Evolutionary conservation across 2,329 filamentous ascomycete species (phyloP), one percentile per base, ranked within the genome.

Genomic region (Alternaria arborescens): DNA sequence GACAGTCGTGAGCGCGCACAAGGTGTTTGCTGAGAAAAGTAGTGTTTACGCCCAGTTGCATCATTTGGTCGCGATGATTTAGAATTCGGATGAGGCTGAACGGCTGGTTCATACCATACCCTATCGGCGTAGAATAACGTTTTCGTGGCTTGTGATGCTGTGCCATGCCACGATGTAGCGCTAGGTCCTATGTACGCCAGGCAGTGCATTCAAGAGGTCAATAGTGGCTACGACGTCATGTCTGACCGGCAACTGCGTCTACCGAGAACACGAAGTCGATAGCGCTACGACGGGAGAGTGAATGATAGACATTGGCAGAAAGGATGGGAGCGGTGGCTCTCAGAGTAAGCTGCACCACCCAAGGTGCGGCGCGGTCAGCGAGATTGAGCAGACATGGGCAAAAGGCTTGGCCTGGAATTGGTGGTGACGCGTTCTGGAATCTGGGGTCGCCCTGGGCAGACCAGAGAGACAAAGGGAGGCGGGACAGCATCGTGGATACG

Each of bases 331-430:
- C 54, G 62, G 62, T 62, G 60, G 60, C 57, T 52, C 54, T 24
- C 43, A 32, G 51, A 40, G 55, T 57, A 60, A 58, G 59, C 60
- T n/a, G 38, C 14, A 43, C 32, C n/a, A 18, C 38, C 22, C 51
- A 53, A 38, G 40, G 48, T 60, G 60, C 58, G 55, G 65, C 62
- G 36, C 58, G 48, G 64, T 64, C 53, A 60, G 60, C 53, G 36
- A 44, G 41, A 52, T 47, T 51, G 55, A 51, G 46, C 7, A 51
- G 30, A 52, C 32, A 53, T 51, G 44, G 52, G 48, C 46, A 34
- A 38, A 55, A 50, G 51, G n/a, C 58, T 58, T 55, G 64, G 59
- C 59, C 36, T 46, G 55, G 26, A 55, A 43, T 8, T 36, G 52
- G 55, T 53, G 47, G 41, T 54, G 44, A 60, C 36, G 52, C 47